These are phyloP conservation scores for Elymus sibiricus DNA, from an alignment of 176 grass and related monocot genomes.

Conservation along the genomic window DNA sequence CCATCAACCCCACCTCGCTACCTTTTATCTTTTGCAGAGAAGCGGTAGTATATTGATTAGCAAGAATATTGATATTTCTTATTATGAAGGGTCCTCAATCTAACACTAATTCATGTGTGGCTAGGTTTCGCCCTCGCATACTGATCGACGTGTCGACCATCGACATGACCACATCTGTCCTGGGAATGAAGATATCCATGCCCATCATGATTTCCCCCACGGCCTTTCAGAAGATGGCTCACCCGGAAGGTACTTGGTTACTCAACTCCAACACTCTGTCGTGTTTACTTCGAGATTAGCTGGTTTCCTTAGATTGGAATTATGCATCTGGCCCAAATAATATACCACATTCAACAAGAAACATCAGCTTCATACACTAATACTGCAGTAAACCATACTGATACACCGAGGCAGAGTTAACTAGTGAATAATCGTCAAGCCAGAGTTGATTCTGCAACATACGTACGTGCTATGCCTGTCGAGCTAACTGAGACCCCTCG, in stretches of 20 bases:
- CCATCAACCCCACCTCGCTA: too few relatives aligned
- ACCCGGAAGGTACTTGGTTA: constrained; percentile 70
- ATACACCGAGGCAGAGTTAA: neutral
- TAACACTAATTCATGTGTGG: neutral
- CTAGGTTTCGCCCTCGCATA: constrained; percentile 86
- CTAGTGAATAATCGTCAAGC: neutral
- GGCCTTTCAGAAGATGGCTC: constrained; percentile 84
- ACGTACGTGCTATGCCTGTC: neutral
- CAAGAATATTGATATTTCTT: too few relatives aligned
- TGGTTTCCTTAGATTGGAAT: neutral
- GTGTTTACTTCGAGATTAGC: neutral
- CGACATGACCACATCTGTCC: constrained; percentile 68
- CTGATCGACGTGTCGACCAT: constrained; percentile 83
- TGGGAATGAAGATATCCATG: constrained; percentile 87
- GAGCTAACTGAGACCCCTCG: neutral
- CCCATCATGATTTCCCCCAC: constrained; percentile 89
- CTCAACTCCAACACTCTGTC: neutral
- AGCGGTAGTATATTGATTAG: too few relatives aligned
- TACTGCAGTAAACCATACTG: too few relatives aligned
- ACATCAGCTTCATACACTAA: too few relatives aligned
- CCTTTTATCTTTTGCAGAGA: too few relatives aligned
- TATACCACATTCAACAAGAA: too few relatives aligned
- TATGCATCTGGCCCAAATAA: too few relatives aligned
- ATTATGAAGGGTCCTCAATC: too few relatives aligned
- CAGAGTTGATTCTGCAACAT: neutral